phyloP scores from a whole-genome alignment of 139 green algal genomes.

The Micromonas commoda region DNA sequence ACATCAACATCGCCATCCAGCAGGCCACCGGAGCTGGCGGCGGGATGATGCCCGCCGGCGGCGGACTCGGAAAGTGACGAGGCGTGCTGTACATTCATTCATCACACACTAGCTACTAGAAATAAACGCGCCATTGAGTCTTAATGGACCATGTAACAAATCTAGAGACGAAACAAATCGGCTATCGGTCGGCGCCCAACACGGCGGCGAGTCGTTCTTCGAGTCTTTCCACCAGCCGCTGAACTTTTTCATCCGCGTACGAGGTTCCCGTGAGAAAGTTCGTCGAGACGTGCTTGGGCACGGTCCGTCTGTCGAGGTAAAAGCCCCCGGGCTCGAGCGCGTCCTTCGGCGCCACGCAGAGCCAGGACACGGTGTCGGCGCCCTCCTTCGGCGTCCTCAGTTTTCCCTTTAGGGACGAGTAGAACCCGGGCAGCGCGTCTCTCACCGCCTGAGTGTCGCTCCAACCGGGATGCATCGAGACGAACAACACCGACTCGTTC shows the following conservation, averaged over 20 bases:
- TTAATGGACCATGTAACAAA: too few species aligned
- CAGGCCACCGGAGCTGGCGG: too few species aligned
- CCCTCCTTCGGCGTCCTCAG: constrained; percentile 33
- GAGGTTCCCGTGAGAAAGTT: constrained; percentile 12
- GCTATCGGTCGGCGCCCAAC: background rate
- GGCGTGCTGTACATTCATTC: too few species aligned
- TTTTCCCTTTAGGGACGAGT: constrained; percentile 30
- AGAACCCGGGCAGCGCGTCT: constrained; percentile 36
- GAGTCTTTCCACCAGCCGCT: constrained; percentile 17
- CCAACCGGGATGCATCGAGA: constrained; percentile 43
- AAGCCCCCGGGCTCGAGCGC: constrained; percentile 34
- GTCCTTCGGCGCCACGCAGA: constrained; percentile 7
- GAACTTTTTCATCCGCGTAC: background rate
- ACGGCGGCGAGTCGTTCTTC: background rate
- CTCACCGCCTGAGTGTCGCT: constrained; percentile 29
- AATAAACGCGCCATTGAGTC: too few species aligned
- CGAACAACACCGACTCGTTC: constrained; percentile 23
- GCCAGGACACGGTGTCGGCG: constrained; percentile 35
- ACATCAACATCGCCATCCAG: background rate
- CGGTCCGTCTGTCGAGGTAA: constrained; percentile 36
- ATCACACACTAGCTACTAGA: too few species aligned
- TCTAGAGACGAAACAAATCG: too few species aligned
- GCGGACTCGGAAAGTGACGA: too few species aligned
- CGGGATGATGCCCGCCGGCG: too few species aligned
- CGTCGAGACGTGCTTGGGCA: constrained; percentile 32